These are phyloP conservation scores for Suillus discolor DNA, from an alignment of 768 basidiomycete genomes.

Conservation along the genomic window DNA sequence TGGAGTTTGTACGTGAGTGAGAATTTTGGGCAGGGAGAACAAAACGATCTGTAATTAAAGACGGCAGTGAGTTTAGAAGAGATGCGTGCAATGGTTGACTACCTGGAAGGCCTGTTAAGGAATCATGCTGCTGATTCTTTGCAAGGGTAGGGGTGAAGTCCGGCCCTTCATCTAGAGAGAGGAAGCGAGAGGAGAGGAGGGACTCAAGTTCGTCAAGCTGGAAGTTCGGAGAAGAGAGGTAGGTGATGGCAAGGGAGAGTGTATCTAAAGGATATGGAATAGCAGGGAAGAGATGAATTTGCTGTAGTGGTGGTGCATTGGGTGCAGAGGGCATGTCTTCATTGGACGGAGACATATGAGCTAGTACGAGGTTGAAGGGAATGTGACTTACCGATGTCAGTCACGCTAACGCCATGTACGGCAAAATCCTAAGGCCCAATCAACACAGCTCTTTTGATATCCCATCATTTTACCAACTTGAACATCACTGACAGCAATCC, in stretches of 20 bases:
- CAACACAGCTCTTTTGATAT: too few relatives aligned
- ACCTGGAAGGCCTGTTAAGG: slow-evolving; percentile 44
- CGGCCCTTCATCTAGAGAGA: slow-evolving; percentile 64
- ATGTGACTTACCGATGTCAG: slow-evolving; percentile 38
- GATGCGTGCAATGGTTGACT: slow-evolving; percentile 44
- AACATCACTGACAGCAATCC: too few relatives aligned
- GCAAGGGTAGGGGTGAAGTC: slow-evolving; percentile 74
- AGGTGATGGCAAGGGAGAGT: slow-evolving; percentile 62
- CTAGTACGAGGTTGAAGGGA: slow-evolving; percentile 22
- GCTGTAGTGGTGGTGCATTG: slow-evolving; percentile 44
- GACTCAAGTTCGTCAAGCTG: slow-evolving; percentile 78
- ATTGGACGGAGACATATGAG: slow-evolving; percentile 31
- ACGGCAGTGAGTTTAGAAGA: slow-evolving; percentile 49
- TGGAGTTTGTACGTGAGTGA: slow-evolving; percentile 40
- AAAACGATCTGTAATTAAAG: slow-evolving; percentile 47
- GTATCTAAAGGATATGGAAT: slow-evolving; percentile 71
- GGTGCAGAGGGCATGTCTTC: slow-evolving; percentile 42
- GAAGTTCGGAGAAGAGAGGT: slow-evolving; percentile 70
- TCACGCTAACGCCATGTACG: slow-evolving; percentile 14
- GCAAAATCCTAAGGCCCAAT: too few relatives aligned
- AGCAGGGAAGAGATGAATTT: slow-evolving; percentile 61
- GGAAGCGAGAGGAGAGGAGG: slow-evolving; percentile 70
- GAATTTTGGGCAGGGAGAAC: slow-evolving; percentile 33
- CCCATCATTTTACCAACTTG: too few relatives aligned
- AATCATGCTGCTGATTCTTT: slow-evolving; percentile 64